Percentiles rank a stretch among this genome's conserved stretches.
phyloP scores from a whole-genome alignment of 2,329 filamentous ascomycete genomes.

The Scorias spongiosa region DNA sequence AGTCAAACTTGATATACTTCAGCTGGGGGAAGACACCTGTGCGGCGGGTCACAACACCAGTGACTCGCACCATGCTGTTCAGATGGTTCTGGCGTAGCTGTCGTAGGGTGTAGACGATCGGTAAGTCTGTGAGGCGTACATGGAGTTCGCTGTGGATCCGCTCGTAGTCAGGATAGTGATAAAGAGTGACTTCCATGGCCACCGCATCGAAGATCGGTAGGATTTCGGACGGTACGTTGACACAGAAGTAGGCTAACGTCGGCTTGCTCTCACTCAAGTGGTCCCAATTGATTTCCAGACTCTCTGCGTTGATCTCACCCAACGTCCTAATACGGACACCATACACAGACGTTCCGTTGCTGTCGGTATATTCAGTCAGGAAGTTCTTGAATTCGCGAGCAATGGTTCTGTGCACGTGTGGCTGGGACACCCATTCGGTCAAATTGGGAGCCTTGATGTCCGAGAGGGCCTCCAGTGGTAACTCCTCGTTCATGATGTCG shows the following conservation, averaged over 20 bases:
- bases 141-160: constrained; percentile 96
- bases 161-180: constrained; percentile 95
- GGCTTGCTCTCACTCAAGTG: constrained; percentile 84
- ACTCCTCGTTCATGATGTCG: constrained; percentile 89
- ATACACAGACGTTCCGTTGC: constrained; percentile 80
- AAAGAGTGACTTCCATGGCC: constrained; percentile 86
- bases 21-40: constrained; percentile 94
- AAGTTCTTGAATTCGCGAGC: constrained; percentile 96
- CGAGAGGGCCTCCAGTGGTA: constrained; percentile 77
- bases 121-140: constrained; percentile 87
- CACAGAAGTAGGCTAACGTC: constrained; percentile 86
- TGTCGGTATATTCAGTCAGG: constrained; percentile 87
- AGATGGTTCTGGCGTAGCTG: constrained; percentile 90
- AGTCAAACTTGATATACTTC: constrained; percentile 98
- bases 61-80: constrained; percentile 88
- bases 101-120: constrained; percentile 85
- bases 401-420: constrained; percentile 80
- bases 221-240: constrained; percentile 89
- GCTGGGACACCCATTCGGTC: constrained; percentile 88
- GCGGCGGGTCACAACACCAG: constrained; percentile 84
- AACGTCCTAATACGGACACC: constrained; percentile 85
- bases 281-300: constrained; percentile 88
- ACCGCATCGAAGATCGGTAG: constrained; percentile 93
- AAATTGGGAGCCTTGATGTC: constrained; percentile 89
- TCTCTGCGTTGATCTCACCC: constrained; percentile 94